phyloP scores from a whole-genome alignment of 164 flowering plant species.

The Platanus orientalis region DNA sequence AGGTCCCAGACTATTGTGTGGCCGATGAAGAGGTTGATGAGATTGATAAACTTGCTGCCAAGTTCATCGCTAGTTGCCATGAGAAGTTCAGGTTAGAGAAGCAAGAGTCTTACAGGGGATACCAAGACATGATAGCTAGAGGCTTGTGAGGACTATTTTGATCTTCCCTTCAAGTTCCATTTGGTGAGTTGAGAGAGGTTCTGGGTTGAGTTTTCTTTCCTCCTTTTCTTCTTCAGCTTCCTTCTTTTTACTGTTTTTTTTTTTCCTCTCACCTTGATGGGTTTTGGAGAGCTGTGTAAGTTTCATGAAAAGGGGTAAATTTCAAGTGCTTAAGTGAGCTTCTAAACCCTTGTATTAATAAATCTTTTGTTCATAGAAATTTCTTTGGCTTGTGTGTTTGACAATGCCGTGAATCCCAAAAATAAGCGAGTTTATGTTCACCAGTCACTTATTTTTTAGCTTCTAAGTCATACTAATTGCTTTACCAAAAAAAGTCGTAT shows the following conservation, averaged over 20 bases:
- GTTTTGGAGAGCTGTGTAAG: slow-evolving; percentile 4
- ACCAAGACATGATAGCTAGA: slow-evolving; percentile 91
- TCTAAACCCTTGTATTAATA: neutral
- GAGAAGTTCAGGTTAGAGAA: slow-evolving; percentile 95
- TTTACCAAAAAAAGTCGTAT: too few relatives aligned
- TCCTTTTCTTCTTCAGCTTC: slow-evolving; percentile 8
- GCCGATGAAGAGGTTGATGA: slow-evolving; percentile 36
- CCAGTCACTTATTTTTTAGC: too few relatives aligned
- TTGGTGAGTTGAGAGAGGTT: neutral
- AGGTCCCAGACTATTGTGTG: slow-evolving; percentile 14
- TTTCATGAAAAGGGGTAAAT: slow-evolving; percentile 7
- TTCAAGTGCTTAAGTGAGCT: neutral
- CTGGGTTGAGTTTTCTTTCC: neutral
- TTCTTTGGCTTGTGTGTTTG: neutral
- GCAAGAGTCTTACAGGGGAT: slow-evolving; percentile 83
- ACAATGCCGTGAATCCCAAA: too few relatives aligned
- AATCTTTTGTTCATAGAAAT: neutral
- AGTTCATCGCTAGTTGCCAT: slow-evolving; percentile 86
- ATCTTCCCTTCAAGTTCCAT: too few relatives aligned
- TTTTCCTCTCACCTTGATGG: too few relatives aligned
- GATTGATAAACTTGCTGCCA: slow-evolving; percentile 75
- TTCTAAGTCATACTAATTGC: too few relatives aligned
- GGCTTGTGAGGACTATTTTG: slow-evolving; percentile 40
- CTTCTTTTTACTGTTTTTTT: neutral
- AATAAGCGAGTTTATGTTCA: too few relatives aligned